phyloP scores from a whole-genome alignment of 164 flowering plant genomes.

The Warburgia ugandensis region DNA sequence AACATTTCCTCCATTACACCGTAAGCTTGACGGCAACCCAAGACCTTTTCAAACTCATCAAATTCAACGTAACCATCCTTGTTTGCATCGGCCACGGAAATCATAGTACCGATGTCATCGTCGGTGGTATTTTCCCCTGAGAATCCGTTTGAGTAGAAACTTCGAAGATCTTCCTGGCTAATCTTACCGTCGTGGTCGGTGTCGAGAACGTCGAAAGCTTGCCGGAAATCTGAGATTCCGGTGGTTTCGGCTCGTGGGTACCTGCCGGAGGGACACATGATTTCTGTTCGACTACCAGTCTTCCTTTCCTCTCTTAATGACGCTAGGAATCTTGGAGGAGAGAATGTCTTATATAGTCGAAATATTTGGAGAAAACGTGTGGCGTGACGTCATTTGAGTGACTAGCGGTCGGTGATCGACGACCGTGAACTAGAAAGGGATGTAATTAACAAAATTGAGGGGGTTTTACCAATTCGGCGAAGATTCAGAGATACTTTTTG shows the following conservation, averaged over 20 bases:
- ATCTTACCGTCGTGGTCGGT: slow-evolving; percentile 82
- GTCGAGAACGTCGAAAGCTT: slow-evolving; percentile 76
- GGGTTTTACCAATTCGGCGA: too few species aligned
- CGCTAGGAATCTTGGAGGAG: too few species aligned
- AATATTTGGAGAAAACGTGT: too few species aligned
- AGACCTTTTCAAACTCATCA: slow-evolving; percentile 68
- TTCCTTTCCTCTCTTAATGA: too few species aligned
- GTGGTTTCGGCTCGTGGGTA: slow-evolving; percentile 2
- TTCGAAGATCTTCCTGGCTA: slow-evolving; percentile 62
- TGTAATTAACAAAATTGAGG: too few species aligned
- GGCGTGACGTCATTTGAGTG: too few species aligned
- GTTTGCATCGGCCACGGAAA: slow-evolving; percentile 61
- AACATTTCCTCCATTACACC: slow-evolving; percentile 50
- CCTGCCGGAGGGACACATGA: slow-evolving; percentile 82
- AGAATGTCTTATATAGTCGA: too few species aligned
- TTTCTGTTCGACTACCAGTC: too few species aligned
- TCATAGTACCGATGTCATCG: slow-evolving; percentile 66
- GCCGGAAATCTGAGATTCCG: slow-evolving; percentile 25
- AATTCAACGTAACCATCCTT: slow-evolving; percentile 66
- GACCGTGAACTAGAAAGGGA: too few species aligned
- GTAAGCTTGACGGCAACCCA: slow-evolving; percentile 12
- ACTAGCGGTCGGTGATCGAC: too few species aligned
- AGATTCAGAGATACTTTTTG: too few species aligned
- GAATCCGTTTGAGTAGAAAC: slow-evolving; percentile 39
- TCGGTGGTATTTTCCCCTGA: slow-evolving; percentile 23